Evolutionary conservation across 441 rosid genomes (phyloP).

Genomic region (Mallotus repandus): DNA sequence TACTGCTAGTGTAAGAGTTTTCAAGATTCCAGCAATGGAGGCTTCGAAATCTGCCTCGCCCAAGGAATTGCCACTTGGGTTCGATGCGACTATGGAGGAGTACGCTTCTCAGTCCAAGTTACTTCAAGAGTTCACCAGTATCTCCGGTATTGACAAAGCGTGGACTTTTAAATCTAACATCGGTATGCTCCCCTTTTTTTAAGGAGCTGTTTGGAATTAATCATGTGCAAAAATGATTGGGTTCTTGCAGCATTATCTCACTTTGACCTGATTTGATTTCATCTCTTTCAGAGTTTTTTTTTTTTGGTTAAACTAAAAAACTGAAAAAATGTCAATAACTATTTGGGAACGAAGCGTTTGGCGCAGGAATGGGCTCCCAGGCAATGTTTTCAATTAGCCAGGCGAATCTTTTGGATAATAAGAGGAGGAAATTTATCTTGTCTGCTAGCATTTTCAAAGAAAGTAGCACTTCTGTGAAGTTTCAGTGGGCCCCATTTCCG

Average conservation of each 20-base stretch:
- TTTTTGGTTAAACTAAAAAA: no score
- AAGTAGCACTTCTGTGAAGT: conserved; percentile 39
- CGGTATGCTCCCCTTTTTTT: conserved; percentile 37
- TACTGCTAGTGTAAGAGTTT: conserved; percentile 30
- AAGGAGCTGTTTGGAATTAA: no score
- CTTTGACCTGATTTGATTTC: no score
- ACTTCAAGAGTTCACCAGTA: conserved; percentile 61
- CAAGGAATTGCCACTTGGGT: conserved; percentile 46
- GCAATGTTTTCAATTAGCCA: conserved; percentile 82
- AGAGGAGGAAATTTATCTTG: conserved; percentile 56
- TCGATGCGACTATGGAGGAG: conserved; percentile 55
- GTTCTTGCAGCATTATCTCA: no score
- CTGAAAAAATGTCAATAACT: neutral
- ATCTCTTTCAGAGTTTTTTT: no score
- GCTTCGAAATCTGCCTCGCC: conserved; percentile 38
- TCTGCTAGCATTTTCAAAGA: conserved; percentile 53
- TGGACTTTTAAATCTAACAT: conserved; percentile 61
- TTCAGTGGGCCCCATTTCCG: conserved; percentile 89
- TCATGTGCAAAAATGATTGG: no score
- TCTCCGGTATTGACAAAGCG: conserved; percentile 75
- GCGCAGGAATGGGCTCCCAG: conserved; percentile 51
- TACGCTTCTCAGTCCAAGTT: conserved; percentile 65
- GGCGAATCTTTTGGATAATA: conserved; percentile 75
- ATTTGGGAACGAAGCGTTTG: conserved; percentile 6
- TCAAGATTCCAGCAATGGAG: conserved; percentile 50